These are phyloP conservation scores for Xylariaceae sp. DNA, from an alignment of 2,329 filamentous ascomycete genomes.

Conservation along the genomic window DNA sequence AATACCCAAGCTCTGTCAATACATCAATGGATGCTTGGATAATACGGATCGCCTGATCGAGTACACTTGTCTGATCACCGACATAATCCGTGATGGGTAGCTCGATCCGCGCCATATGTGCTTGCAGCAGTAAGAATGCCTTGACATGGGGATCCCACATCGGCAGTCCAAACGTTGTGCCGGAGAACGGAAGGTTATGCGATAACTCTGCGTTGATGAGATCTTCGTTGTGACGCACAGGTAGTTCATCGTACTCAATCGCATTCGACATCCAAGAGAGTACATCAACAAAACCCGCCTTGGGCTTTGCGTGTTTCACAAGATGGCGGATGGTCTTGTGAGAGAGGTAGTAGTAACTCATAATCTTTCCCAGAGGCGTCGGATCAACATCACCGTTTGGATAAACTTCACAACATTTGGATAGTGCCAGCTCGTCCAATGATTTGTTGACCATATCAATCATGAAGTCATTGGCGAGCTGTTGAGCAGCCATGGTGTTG, in stretches of 20 bases:
- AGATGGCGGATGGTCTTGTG: constrained; percentile 91
- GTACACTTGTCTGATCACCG: constrained; percentile 81
- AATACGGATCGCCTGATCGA: constrained; percentile 96
- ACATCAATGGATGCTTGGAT: constrained; percentile 94
- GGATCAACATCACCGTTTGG: constrained; percentile 86
- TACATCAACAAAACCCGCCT: constrained; percentile 75
- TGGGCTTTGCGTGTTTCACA: constrained; percentile 67
- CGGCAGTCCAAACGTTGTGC: constrained; percentile 64
- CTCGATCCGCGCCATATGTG: constrained; percentile 88
- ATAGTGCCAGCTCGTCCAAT: constrained; percentile 74
- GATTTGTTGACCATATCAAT: constrained; percentile 86
- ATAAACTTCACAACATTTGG: constrained; percentile 77
- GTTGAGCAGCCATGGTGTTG: constrained; percentile 79
- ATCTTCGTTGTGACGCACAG: constrained; percentile 97
- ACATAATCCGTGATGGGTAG: constrained; percentile 97
- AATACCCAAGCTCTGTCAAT: constrained; percentile 79
- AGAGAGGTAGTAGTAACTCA: constrained; percentile 98
- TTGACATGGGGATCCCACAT: constrained; percentile 99
- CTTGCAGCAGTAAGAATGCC: constrained; percentile 87
- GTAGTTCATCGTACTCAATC: constrained; percentile 94
- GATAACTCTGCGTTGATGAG: constrained; percentile 91
- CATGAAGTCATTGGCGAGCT: constrained; percentile 91
- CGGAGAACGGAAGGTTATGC: constrained; percentile 66
- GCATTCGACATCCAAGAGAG: constrained; percentile 91
- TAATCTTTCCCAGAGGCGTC: constrained; percentile 92